A percentile compares a stretch with the other conserved stretches of the same genome.
These are phyloP conservation scores for Phytophthora sp. DNA, from an alignment of 352 stramenopile species.

Conservation along the genomic window DNA sequence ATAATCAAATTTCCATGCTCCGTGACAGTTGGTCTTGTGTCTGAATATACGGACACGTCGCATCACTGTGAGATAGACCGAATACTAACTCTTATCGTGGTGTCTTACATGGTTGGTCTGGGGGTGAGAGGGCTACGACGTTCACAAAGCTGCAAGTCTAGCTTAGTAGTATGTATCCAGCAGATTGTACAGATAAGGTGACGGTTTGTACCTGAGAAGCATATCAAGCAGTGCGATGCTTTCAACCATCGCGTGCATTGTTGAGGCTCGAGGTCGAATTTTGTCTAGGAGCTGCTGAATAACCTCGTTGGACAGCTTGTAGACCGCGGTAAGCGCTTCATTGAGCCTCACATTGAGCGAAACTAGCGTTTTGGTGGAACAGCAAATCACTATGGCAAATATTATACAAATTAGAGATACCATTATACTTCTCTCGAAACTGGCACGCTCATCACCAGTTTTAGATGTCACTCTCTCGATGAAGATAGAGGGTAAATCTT, in stretches of 20 bases:
- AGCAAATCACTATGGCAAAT: slow-evolving; percentile 66
- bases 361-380: slow-evolving; percentile 88
- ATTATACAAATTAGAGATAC: slow-evolving; percentile 18
- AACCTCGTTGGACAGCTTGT: slow-evolving; percentile 89
- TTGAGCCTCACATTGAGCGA: slow-evolving; percentile 85
- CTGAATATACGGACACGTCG: slow-evolving; percentile 24
- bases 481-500: slow-evolving; percentile 60
- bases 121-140: slow-evolving; percentile 77
- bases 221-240: slow-evolving; percentile 92
- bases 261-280: slow-evolving; percentile 72
- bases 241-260: slow-evolving; percentile 89
- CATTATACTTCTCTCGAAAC: not conserved
- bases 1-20: slow-evolving; percentile 80
- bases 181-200: not conserved
- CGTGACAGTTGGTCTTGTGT: slow-evolving; percentile 73
- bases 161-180: not conserved
- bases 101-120: slow-evolving; percentile 72
- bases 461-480: slow-evolving; percentile 72
- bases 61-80: not conserved
- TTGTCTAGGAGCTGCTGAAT: slow-evolving; percentile 85
- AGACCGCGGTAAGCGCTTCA: slow-evolving; percentile 85
- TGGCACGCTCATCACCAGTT: slow-evolving; percentile 46
- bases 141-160: slow-evolving; percentile 79
- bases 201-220: slow-evolving; percentile 72
- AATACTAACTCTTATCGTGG: not conserved